Percentiles rank a stretch among this genome's conserved stretches.
phyloP scores from a whole-genome alignment of 805 yeast species.

The Lipomyces oligophaga region DNA sequence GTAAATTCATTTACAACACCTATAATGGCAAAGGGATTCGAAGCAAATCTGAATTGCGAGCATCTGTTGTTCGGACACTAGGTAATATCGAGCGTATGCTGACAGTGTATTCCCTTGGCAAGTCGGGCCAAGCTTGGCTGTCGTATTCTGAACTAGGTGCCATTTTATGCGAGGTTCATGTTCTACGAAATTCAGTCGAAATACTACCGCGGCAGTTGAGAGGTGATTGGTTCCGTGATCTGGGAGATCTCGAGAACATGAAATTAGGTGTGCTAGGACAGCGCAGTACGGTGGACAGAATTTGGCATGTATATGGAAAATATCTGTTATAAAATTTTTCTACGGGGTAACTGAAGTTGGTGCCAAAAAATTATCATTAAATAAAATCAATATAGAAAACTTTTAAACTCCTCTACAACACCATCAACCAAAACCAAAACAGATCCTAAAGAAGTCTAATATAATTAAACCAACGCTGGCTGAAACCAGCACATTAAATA shows the following conservation, averaged over 20 bases:
- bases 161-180: slow-evolving; percentile 61
- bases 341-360: neutral
- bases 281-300: slow-evolving; percentile 44
- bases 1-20: slow-evolving; percentile 25
- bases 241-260: slow-evolving; percentile 53
- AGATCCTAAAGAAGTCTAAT: neutral
- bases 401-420: neutral
- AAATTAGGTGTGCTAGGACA: slow-evolving; percentile 42
- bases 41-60: slow-evolving; percentile 32
- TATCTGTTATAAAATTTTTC: slow-evolving; percentile 2
- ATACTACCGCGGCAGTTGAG: slow-evolving; percentile 48
- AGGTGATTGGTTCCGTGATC: slow-evolving; percentile 59
- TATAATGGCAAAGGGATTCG: slow-evolving; percentile 35
- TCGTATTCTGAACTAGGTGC: slow-evolving; percentile 51
- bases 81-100: slow-evolving; percentile 59
- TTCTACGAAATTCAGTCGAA: slow-evolving; percentile 50
- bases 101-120: slow-evolving; percentile 28
- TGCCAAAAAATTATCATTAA: neutral
- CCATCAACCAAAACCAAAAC: neutral
- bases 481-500: neutral
- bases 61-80: slow-evolving; percentile 43
- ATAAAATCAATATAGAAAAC: neutral
- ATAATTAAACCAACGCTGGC: neutral
- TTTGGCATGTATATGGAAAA: slow-evolving; percentile 25
- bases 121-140: slow-evolving; percentile 19